Evolutionary conservation across 2,329 filamentous ascomycete species (phyloP).

Genomic region (Xylaria sp.): DNA sequence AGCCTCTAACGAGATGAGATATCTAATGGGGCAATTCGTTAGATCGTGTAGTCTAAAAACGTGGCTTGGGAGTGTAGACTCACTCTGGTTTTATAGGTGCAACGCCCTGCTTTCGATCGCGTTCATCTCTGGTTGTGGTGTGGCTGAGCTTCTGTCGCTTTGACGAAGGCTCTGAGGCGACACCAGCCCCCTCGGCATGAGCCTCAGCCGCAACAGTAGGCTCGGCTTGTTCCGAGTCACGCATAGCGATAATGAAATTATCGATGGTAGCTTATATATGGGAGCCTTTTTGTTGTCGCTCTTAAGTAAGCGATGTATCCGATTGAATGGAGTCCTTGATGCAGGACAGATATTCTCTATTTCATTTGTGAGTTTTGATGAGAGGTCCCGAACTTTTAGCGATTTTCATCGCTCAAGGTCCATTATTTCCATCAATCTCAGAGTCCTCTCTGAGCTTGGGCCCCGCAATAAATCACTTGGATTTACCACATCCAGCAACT

Average conservation of each 20-base stretch:
- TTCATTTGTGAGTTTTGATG: constrained; percentile 1
- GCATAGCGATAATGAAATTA: constrained; percentile 15
- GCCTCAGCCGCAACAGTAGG: constrained; percentile 30
- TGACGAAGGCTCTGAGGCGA: constrained; percentile 56
- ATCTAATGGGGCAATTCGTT: constrained; percentile 39
- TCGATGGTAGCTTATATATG: background rate
- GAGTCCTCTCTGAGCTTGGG: background rate
- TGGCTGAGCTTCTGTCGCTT: constrained; percentile 70
- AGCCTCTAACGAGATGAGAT: constrained; percentile 47
- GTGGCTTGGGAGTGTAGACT: constrained; percentile 29
- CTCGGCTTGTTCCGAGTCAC: constrained; percentile 30
- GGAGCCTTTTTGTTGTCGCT: background rate
- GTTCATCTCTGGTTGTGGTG: constrained; percentile 35
- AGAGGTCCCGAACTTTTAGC: constrained; percentile 8
- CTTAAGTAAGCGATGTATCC: background rate
- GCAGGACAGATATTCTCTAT: background rate
- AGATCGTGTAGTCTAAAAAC: background rate
- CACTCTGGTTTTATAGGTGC: constrained; percentile 55
- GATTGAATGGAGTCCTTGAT: background rate
- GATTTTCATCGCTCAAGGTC: constrained; percentile 14
- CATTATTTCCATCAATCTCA: constrained; percentile 7
- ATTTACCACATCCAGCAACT: constrained; percentile 1
- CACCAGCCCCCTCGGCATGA: constrained; percentile 38
- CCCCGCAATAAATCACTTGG: constrained; percentile 6
- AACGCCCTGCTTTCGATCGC: constrained; percentile 44